Percentiles rank a stretch among this genome's conserved stretches.
phyloP scores from a whole-genome alignment of 2,329 filamentous ascomycete genomes.

The Venturia oleaginea region DNA sequence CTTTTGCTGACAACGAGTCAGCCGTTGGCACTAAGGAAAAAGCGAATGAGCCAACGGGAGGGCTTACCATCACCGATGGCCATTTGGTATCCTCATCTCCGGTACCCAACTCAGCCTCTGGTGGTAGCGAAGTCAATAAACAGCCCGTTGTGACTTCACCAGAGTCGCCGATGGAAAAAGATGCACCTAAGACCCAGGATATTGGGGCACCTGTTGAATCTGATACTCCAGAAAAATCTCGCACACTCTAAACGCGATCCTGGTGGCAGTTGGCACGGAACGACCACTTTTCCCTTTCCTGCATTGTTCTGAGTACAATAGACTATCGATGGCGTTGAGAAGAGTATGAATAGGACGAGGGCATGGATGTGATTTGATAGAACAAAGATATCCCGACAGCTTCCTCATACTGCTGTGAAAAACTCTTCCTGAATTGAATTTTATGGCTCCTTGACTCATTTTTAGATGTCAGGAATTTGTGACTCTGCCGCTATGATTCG shows the following conservation, averaged over 20 bases:
- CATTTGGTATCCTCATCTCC: not conserved
- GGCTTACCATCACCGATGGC: not conserved
- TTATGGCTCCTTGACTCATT: not conserved
- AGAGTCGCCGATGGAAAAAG: not conserved
- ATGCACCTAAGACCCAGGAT: not conserved
- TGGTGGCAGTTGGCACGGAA: not conserved
- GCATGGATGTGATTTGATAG: not conserved
- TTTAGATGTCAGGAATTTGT: too few species aligned
- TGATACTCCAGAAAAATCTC: not conserved
- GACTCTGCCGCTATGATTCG: too few species aligned
- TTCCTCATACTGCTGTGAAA: not conserved
- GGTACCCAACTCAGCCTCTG: not conserved
- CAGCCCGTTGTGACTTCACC: not conserved
- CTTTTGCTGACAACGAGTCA: not conserved
- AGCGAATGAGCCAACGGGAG: not conserved
- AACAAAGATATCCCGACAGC: slow-evolving; percentile 5
- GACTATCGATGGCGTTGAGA: not conserved
- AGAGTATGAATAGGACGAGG: not conserved
- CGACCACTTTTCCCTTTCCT: not conserved
- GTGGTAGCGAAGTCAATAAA: not conserved
- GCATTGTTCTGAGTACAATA: not conserved
- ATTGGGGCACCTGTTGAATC: not conserved
- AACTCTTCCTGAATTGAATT: not conserved
- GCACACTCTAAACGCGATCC: not conserved
- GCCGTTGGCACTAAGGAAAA: not conserved